A percentile compares a stretch with the other conserved stretches of the same genome.
Evolutionary conservation across 2,329 filamentous ascomycete genomes (phyloP).

Genomic region (Phaeosphaeriaceae sp.): DNA sequence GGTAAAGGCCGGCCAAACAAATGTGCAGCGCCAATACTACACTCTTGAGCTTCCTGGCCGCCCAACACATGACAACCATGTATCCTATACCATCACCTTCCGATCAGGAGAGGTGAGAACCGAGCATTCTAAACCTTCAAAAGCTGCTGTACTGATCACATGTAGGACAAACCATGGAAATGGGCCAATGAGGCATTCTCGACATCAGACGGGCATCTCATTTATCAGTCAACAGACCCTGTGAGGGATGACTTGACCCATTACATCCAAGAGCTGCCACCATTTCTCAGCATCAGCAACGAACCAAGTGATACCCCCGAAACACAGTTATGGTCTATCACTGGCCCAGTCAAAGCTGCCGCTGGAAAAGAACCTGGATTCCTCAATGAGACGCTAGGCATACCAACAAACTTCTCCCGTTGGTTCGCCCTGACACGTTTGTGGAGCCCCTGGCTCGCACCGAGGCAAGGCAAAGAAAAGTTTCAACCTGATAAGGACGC

Average conservation of each 20-base stretch:
- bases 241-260: slow-evolving; percentile 55
- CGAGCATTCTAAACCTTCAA: no score
- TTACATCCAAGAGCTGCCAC: slow-evolving; percentile 65
- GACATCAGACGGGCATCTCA: slow-evolving; percentile 66
- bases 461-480: slow-evolving; percentile 74
- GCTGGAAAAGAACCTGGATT: slow-evolving; percentile 64
- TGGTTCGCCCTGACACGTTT: slow-evolving; percentile 84
- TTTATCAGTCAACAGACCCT: slow-evolving; percentile 55
- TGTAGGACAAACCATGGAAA: slow-evolving; percentile 63
- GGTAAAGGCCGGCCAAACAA: slow-evolving; percentile 17
- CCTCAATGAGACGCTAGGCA: slow-evolving; percentile 65
- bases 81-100: slow-evolving; percentile 76
- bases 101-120: slow-evolving; percentile 53
- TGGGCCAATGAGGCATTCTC: slow-evolving; percentile 73
- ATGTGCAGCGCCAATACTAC: slow-evolving; percentile 59
- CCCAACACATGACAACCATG: slow-evolving; percentile 53
- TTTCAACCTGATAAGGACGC: slow-evolving; percentile 79
- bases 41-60: slow-evolving; percentile 54
- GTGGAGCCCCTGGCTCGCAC: slow-evolving; percentile 85
- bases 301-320: slow-evolving; percentile 70
- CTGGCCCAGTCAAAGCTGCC: slow-evolving; percentile 62
- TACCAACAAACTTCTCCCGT: slow-evolving; percentile 68
- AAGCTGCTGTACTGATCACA: slow-evolving; percentile 4
- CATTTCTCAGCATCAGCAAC: slow-evolving; percentile 60
- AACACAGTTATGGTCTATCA: slow-evolving; percentile 74